Conservation (phyloP, 495 filamentous ascomycete genomes). For the Niebla homalea region DNA sequence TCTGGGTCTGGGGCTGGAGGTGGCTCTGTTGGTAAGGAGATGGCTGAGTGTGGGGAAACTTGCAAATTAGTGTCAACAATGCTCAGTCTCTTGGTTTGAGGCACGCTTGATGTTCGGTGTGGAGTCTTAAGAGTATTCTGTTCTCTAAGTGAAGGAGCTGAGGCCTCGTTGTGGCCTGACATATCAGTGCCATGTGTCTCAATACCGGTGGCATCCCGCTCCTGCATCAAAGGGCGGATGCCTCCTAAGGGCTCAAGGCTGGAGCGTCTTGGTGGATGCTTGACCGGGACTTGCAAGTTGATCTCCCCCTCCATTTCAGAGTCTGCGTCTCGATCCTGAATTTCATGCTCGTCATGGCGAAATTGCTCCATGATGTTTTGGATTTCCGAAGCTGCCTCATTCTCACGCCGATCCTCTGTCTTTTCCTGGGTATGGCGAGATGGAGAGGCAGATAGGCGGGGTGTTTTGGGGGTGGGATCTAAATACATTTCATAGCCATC, state of each 20-base stretch:
- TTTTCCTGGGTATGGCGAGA: constrained; percentile 34
- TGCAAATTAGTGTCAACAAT: not conserved
- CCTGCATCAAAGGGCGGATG: constrained; percentile 17
- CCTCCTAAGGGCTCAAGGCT: constrained; percentile 62
- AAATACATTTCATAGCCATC: constrained; percentile 43
- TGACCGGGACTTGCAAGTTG: constrained; percentile 44
- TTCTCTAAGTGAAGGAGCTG: no score
- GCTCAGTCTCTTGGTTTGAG: constrained; percentile 8
- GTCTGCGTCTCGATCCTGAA: constrained; percentile 67
- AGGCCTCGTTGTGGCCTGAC: not conserved
- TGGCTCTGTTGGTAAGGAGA: constrained; percentile 33
- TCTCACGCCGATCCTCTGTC: constrained; percentile 33
- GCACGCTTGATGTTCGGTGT: constrained; percentile 5
- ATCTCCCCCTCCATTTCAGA: constrained; percentile 61
- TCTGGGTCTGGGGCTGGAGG: constrained; percentile 83
- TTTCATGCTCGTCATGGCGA: constrained; percentile 50
- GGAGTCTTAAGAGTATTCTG: not conserved
- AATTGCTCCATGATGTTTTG: constrained; percentile 91
- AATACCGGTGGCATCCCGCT: not conserved
- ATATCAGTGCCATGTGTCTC: not conserved
- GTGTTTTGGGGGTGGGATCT: constrained; percentile 50
- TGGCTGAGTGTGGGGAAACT: constrained; percentile 10
- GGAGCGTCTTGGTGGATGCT: constrained; percentile 71
- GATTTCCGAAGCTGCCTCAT: constrained; percentile 72
- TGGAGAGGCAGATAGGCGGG: constrained; percentile 25